Base-by-base conservation (phyloP, 106 monocot genomes). In the Phalaenopsis equestris region DNA sequence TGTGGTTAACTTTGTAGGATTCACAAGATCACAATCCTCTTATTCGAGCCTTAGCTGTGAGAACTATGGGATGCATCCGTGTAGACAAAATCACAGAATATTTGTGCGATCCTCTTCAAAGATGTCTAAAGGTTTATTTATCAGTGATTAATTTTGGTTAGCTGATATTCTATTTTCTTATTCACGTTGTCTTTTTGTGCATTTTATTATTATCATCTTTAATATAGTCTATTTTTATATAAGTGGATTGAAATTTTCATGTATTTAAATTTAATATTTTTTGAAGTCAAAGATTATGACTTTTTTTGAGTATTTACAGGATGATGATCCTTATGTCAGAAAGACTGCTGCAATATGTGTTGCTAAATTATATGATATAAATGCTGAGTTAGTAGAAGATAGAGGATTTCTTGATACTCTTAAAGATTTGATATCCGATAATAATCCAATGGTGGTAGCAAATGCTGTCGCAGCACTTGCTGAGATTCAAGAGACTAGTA, bases 51-150 rank as follows among this genome's bases (percentile, higher is more conserved):
- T 90, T 99, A 76, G 99, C 99, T 81, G 95, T 99, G 65, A 86
- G 99, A 80, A 99, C 99, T 55, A 99, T 99, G 99, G 95, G 95
- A 21, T 99, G 99, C 82, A 99, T 99, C 81, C 99, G 93, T 81
- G 99, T 99, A 42, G 99, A 99, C 79, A 99, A 99, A 87, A 99
- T 99, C 76, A 99, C 99, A 58, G 99, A 99, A 79, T 95, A 99
- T 79, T 84, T 99, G 6, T 95, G 95, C 85, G 99, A 99, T 81
- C 99, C 99, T 30, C 94, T 99, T 83, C 95, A 99, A 81, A 93
- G 99, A 93, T 99, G 94, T 85, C 91, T 98, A 45, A 98, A 98
- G 98, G 98, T 98, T 41, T 61, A 10, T 39, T 68, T 42, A 18
- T 48, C 49, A 49, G 2, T 67, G 77, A 43, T 74, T 70, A 74